Evolutionary conservation across 768 basidiomycete genomes (phyloP).

Genomic region (Dacryopinax spathularia): DNA sequence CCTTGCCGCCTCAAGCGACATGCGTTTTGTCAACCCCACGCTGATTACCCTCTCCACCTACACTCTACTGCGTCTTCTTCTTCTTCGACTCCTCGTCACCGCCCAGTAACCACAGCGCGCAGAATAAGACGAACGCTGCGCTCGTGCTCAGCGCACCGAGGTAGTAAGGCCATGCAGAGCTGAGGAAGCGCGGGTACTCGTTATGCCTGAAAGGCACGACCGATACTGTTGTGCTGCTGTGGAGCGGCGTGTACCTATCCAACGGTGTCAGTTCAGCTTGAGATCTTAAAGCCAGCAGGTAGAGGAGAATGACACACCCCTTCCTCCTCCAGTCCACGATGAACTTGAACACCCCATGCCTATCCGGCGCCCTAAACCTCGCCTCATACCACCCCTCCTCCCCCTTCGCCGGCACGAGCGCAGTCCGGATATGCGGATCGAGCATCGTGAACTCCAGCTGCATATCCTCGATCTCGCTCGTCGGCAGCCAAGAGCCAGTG

Average conservation of each 20-base stretch:
- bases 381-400: constrained; percentile 56
- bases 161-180: constrained; percentile 94
- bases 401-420: constrained; percentile 45
- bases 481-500: constrained; percentile 51
- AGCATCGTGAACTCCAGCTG: constrained; percentile 98
- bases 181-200: constrained; percentile 87
- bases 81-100: constrained; percentile 45
- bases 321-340: constrained; percentile 79
- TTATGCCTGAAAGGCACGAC: constrained; percentile 91
- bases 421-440: constrained; percentile 84
- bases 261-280: neutral
- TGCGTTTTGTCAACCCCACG: no score
- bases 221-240: constrained; percentile 59
- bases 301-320: constrained; percentile 39
- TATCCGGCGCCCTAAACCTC: constrained; percentile 82
- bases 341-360: constrained; percentile 98
- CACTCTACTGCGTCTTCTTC: constrained; percentile 33
- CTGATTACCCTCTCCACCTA: no score
- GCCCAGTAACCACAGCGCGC: constrained; percentile 62
- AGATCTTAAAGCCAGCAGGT: neutral
- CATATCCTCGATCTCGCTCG: constrained; percentile 57
- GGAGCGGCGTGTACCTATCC: constrained; percentile 56
- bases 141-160: constrained; percentile 79
- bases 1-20: no score
- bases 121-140: constrained; percentile 72